Evolutionary conservation across 2,329 filamentous ascomycete species (phyloP).

Genomic region (Phaeophleospora eucalypticola): DNA sequence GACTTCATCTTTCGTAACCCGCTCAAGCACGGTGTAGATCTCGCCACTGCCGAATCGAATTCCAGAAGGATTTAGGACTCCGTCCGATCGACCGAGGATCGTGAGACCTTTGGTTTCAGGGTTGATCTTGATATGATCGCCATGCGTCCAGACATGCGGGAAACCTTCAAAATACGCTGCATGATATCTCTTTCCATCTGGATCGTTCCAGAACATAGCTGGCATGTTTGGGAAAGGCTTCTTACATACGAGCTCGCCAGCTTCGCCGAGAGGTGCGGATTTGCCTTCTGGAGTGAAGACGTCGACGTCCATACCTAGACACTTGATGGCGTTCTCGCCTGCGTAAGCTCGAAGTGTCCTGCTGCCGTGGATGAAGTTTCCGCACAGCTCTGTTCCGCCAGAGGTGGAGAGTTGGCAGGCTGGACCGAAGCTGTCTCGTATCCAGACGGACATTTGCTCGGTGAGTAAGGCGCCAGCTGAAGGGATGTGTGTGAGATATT

Average conservation of each 20-base stretch:
- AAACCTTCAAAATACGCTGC: slow-evolving; percentile 42
- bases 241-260: slow-evolving; percentile 68
- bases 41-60: slow-evolving; percentile 74
- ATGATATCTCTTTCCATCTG: slow-evolving; percentile 35
- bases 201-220: slow-evolving; percentile 41
- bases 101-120: slow-evolving; percentile 60
- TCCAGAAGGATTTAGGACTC: slow-evolving; percentile 72
- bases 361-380: slow-evolving; percentile 59
- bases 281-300: slow-evolving; percentile 54
- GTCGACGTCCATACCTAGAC: slow-evolving; percentile 49
- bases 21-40: slow-evolving; percentile 70
- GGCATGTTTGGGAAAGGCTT: slow-evolving; percentile 71
- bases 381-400: slow-evolving; percentile 72
- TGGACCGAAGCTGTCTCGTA: slow-evolving; percentile 8
- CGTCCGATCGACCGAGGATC: slow-evolving; percentile 62
- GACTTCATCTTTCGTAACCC: background rate
- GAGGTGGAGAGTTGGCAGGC: slow-evolving; percentile 48
- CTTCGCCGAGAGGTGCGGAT: slow-evolving; percentile 57
- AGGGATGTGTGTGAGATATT: slow-evolving; percentile 12
- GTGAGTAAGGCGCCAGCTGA: slow-evolving; percentile 13
- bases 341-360: slow-evolving; percentile 62
- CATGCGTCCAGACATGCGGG: slow-evolving; percentile 68
- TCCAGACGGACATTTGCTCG: slow-evolving; percentile 1
- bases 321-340: slow-evolving; percentile 52
- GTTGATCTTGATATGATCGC: slow-evolving; percentile 69